phyloP scores from a whole-genome alignment of 352 stramenopile genomes.

The Pythium periplocum region DNA sequence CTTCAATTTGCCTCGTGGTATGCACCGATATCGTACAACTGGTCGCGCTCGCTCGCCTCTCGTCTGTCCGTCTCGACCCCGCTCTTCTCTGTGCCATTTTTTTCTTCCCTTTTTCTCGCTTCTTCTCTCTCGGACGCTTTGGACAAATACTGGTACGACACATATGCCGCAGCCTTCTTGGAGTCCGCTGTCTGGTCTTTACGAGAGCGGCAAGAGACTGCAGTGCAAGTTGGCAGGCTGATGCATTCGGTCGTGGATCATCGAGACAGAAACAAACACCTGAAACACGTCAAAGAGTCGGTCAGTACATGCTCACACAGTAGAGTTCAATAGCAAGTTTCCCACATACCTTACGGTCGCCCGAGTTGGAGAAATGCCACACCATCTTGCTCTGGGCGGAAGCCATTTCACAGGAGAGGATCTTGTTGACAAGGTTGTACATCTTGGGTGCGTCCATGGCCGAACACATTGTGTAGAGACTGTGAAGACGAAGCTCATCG shows the following conservation, averaged over 20 bases:
- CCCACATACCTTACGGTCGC: slow-evolving; percentile 60
- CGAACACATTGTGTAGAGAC: slow-evolving; percentile 77
- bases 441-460: slow-evolving; percentile 73
- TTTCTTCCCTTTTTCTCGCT: too few relatives aligned
- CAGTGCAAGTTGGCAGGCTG: slow-evolving; percentile 76
- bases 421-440: slow-evolving; percentile 74
- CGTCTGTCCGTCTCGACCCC: too few relatives aligned
- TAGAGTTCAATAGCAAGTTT: too few relatives aligned
- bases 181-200: slow-evolving; percentile 10
- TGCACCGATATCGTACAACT: too few relatives aligned
- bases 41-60: too few relatives aligned
- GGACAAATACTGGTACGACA: neutral
- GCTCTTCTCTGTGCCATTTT: too few relatives aligned
- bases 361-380: slow-evolving; percentile 69
- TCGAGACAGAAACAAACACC: slow-evolving; percentile 82
- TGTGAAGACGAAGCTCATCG: slow-evolving; percentile 71
- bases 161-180: neutral
- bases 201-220: slow-evolving; percentile 70
- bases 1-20: too few relatives aligned
- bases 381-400: slow-evolving; percentile 84
- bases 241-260: slow-evolving; percentile 74
- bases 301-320: too few relatives aligned
- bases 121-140: too few relatives aligned
- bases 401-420: slow-evolving; percentile 67
- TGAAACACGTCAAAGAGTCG: slow-evolving; percentile 7